Evolutionary conservation across 2,329 filamentous ascomycete genomes (phyloP).

Genomic region (Fusarium sp.): DNA sequence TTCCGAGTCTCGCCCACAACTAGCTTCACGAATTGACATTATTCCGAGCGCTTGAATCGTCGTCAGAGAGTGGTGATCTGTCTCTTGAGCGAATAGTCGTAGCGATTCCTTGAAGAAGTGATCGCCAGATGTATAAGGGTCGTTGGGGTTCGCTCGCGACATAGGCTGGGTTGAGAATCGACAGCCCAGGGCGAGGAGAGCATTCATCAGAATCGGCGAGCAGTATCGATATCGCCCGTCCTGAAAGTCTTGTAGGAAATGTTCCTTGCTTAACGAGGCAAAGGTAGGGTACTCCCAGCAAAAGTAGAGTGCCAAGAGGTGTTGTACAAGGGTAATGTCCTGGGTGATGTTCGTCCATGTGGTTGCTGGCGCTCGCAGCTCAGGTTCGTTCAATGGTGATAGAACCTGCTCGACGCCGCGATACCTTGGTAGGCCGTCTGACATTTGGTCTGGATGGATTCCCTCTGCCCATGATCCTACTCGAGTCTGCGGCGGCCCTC

Average conservation of each 20-base stretch:
- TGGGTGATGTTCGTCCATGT: slow-evolving; percentile 72
- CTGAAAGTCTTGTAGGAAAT: slow-evolving; percentile 75
- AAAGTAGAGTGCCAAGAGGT: slow-evolving; percentile 75
- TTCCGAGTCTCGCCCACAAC: slow-evolving; percentile 77
- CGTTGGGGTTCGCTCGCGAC: slow-evolving; percentile 70
- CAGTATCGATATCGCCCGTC: slow-evolving; percentile 73
- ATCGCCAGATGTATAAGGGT: slow-evolving; percentile 75
- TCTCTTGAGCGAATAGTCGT: slow-evolving; percentile 68
- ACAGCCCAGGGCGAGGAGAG: slow-evolving; percentile 73
- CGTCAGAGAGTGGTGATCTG: slow-evolving; percentile 71
- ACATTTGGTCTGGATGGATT: slow-evolving; percentile 49
- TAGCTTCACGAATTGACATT: slow-evolving; percentile 81
- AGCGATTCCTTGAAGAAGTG: slow-evolving; percentile 79
- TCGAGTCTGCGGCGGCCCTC: slow-evolving; percentile 56
- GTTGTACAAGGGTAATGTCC: slow-evolving; percentile 69
- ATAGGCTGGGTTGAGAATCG: slow-evolving; percentile 74
- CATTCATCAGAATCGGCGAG: slow-evolving; percentile 74
- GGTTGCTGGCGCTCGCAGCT: slow-evolving; percentile 55
- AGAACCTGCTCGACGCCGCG: slow-evolving; percentile 62
- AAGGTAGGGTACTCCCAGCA: slow-evolving; percentile 84
- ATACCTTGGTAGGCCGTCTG: slow-evolving; percentile 50
- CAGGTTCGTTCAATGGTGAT: slow-evolving; percentile 57
- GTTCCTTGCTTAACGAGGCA: slow-evolving; percentile 77
- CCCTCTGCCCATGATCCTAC: slow-evolving; percentile 64
- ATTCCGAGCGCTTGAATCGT: slow-evolving; percentile 81